A percentile compares a stretch with the other conserved stretches of the same genome.
These are phyloP conservation scores for Verticillium dahliae DNA, from an alignment of 2,329 filamentous ascomycete genomes.

Conservation along the genomic window DNA sequence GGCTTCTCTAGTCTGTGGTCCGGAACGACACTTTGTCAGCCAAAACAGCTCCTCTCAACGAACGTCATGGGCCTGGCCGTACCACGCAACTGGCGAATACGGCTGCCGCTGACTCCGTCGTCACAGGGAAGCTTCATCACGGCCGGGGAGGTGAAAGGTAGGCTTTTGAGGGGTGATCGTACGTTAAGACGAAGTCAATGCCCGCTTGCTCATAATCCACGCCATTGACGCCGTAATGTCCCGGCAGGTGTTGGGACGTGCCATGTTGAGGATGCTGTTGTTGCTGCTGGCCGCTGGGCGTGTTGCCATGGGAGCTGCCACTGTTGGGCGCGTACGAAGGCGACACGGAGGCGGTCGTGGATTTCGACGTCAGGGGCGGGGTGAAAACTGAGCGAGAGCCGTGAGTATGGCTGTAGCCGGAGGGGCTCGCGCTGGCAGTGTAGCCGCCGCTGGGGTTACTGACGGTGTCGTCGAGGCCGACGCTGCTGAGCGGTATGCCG, in stretches of 20 bases:
- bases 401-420: conserved; percentile 51
- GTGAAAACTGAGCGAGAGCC: conserved; percentile 40
- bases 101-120: not conserved
- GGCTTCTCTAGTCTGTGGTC: conserved; percentile 75
- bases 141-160: conserved; percentile 60
- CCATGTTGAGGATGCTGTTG: conserved; percentile 3
- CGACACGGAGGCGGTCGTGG: conserved; percentile 32
- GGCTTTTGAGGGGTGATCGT: conserved; percentile 58
- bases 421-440: conserved; percentile 49
- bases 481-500: conserved; percentile 33
- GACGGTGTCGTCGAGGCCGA: conserved; percentile 32
- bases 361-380: conserved; percentile 37
- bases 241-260: conserved; percentile 11
- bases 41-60: conserved; percentile 2
- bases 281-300: conserved; percentile 21
- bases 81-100: not conserved
- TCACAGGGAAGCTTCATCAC: conserved; percentile 23
- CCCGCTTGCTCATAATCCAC: conserved; percentile 76
- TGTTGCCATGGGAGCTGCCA: not conserved
- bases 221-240: conserved; percentile 19
- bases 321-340: conserved; percentile 16
- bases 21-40: conserved; percentile 31
- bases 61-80: not conserved
- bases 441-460: conserved; percentile 42
- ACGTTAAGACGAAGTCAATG: conserved; percentile 89